Conservation (phyloP, 2,329 filamentous ascomycete species). For the Cadophora sp. region DNA sequence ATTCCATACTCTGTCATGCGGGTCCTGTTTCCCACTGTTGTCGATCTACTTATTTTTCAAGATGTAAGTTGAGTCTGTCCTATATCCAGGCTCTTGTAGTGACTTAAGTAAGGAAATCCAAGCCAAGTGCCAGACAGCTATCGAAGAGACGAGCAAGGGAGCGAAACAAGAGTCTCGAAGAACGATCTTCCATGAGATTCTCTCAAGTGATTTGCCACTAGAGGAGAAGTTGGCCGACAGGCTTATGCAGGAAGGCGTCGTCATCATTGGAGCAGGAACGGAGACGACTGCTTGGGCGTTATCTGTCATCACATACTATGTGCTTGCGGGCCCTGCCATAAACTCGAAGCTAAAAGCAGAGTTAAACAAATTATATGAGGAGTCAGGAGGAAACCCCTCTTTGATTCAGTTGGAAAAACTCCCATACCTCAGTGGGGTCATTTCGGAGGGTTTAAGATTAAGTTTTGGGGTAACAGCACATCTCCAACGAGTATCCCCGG, state of each 20-base stretch:
- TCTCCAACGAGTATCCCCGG: constrained; percentile 37
- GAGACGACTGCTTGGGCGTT: constrained; percentile 47
- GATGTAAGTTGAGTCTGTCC: background rate
- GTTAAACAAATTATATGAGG: constrained; percentile 33
- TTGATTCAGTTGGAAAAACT: constrained; percentile 35
- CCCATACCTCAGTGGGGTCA: constrained; percentile 40
- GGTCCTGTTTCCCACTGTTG: constrained; percentile 12
- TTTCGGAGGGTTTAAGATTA: constrained; percentile 44
- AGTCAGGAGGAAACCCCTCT: background rate
- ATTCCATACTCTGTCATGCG: constrained; percentile 21
- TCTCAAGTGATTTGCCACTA: constrained; percentile 40
- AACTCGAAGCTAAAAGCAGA: constrained; percentile 44
- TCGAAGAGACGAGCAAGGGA: background rate
- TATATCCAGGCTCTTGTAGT: background rate
- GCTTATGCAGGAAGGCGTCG: constrained; percentile 44
- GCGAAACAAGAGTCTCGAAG: background rate
- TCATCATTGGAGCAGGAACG: constrained; percentile 46
- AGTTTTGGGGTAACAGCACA: constrained; percentile 42
- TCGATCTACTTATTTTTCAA: constrained; percentile 4
- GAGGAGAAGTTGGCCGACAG: constrained; percentile 44
- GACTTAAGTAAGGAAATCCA: background rate
- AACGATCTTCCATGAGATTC: constrained; percentile 33
- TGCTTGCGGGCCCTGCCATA: constrained; percentile 44
- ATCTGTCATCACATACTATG: constrained; percentile 44
- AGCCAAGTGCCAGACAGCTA: background rate